Evolutionary conservation across 352 stramenopile species (phyloP).

Genomic region (Globisporangium canariense): DNA sequence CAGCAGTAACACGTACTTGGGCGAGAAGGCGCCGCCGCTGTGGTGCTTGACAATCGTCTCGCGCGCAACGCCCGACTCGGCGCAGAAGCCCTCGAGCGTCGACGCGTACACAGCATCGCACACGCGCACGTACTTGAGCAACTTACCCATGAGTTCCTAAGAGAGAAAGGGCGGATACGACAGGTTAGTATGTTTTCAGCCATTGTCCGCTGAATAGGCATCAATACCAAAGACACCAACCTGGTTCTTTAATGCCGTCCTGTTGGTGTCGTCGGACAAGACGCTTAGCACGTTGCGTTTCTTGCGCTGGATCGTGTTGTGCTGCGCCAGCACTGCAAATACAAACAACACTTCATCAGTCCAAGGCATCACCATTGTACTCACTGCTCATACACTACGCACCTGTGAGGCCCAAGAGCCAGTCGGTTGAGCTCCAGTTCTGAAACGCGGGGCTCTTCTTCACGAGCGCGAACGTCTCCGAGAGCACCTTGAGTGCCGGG

Average conservation of each 20-base stretch:
- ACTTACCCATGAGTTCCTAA: constrained; percentile 11
- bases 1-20: constrained; percentile 64
- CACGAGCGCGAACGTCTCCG: constrained; percentile 65
- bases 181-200: too few relatives aligned
- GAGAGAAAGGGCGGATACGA: not conserved
- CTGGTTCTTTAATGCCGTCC: constrained; percentile 23
- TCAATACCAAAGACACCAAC: not conserved
- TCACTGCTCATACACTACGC: not conserved
- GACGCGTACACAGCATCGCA: constrained; percentile 73
- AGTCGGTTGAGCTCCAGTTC: constrained; percentile 75
- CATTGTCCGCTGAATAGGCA: too few relatives aligned
- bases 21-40: constrained; percentile 69
- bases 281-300: constrained; percentile 24
- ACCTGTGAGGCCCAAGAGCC: constrained; percentile 74
- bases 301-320: constrained; percentile 49
- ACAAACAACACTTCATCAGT: not conserved
- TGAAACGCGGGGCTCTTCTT: constrained; percentile 52
- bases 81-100: constrained; percentile 45
- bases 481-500: constrained; percentile 69
- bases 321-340: constrained; percentile 46
- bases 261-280: constrained; percentile 23
- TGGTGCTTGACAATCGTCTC: constrained; percentile 48
- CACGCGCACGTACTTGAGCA: constrained; percentile 32
- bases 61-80: constrained; percentile 36
- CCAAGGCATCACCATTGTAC: too few relatives aligned